Evolutionary conservation across 257 asterid genomes (phyloP), one percentile per base, ranked within the genome.

Genomic region (Solanum boliviense): DNA sequence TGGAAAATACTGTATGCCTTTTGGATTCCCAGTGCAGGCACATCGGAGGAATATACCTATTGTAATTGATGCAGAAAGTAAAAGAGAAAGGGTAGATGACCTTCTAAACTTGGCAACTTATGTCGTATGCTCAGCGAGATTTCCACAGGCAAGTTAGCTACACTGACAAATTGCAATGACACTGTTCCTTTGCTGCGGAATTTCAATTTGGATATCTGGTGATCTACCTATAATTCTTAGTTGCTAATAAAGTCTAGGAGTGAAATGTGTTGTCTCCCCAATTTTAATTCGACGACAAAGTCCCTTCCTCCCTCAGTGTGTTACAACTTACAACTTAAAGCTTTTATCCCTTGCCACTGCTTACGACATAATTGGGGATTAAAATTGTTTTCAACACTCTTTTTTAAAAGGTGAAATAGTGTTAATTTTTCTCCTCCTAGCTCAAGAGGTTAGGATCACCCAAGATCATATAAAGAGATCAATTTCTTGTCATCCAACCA

Each of bases 21-120:
- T 90, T 91, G 89, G 86, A 88, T 92, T 94, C 92, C 70, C 96
- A 91, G 98, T 93, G 96, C 97, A 97, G 99, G 99, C 99, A 93
- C 89, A 94, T 72, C 92, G 92, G 92, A 91, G 93, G 89, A 95
- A 97, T 83, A 93, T 97, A 79, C 99, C 99, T 29, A 95, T 97
- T 89, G 91, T 97, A 89, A 85, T 95, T 88, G 99, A 97, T 87
- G 98, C 98, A 62, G 99, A 97, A 92, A 94, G 92, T 92, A 93
- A 92, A 89, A 91, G 99, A 91, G 99, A 95, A 79, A 98, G 99
- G 71, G 85, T 94, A 89, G 98, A 97, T 91, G 94, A 94, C 87
- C 99, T 97, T 87, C 87, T 97, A 93, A 92, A 89, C 81, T 90
- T 93, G 79, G 92, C 98, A 46, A 92, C 89, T 89, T 97, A 95